Conservation (phyloP, 108 stramenopile species). For the Chaetoceros tenuissimus region DNA sequence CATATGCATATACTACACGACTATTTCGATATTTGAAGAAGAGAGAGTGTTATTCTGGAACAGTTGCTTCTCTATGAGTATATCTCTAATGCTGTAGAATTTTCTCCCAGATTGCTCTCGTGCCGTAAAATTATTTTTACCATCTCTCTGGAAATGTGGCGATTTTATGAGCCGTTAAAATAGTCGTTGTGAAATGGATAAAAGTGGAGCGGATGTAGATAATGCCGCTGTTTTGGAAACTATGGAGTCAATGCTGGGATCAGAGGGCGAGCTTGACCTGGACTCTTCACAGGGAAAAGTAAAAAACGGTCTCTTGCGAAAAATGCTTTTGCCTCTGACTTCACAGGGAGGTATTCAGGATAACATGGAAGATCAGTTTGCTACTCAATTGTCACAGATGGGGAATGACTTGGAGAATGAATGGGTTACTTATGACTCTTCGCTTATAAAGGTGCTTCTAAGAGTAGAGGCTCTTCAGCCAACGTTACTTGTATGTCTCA, state of each 20-base stretch:
- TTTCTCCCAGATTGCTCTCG: no score
- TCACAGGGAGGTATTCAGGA: background rate
- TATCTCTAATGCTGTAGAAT: no score
- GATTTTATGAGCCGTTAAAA: no score
- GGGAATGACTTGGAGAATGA: background rate
- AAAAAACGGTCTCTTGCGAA: background rate
- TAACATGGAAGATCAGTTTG: background rate
- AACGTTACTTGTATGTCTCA: constrained; percentile 18
- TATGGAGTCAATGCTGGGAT: background rate
- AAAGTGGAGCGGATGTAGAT: background rate
- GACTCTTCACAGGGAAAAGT: background rate
- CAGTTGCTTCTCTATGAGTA: no score
- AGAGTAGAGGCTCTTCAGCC: constrained; percentile 33
- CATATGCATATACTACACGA: no score
- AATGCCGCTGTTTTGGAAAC: background rate
- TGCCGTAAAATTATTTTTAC: no score
- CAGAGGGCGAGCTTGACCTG: background rate
- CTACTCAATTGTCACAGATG: background rate
- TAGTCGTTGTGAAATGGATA: background rate
- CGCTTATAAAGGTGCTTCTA: constrained; percentile 28
- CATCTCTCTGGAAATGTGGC: no score
- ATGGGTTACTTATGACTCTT: constrained; percentile 1
- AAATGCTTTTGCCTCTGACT: background rate
- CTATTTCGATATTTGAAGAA: no score
- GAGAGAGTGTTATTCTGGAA: no score